Evolutionary conservation across 2,329 filamentous ascomycete species (phyloP).

Genomic region (Apiospora aurea): DNA sequence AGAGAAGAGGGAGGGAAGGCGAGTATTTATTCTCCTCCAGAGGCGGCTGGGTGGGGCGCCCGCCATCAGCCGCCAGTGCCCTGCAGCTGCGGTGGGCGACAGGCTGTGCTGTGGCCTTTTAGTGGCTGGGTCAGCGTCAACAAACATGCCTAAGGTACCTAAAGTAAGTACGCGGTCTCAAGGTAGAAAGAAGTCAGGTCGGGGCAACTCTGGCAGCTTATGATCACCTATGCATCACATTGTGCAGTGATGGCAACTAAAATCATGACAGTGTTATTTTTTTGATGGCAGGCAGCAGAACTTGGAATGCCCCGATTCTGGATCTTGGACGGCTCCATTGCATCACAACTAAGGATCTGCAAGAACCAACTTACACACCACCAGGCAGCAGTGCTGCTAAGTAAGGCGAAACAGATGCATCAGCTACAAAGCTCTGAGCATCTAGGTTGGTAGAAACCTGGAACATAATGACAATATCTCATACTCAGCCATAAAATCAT

Average conservation of each 20-base stretch:
- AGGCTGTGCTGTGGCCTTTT: not conserved
- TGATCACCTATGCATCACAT: not conserved
- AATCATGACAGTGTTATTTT: too few species aligned
- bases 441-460: not conserved
- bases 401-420: not conserved
- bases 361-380: not conserved
- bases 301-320: not conserved
- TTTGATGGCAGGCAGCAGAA: not conserved
- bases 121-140: not conserved
- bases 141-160: not conserved
- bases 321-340: not conserved
- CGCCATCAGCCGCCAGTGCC: not conserved
- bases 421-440: not conserved
- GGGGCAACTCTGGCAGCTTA: not conserved
- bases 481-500: not conserved
- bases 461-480: not conserved
- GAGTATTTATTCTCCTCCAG: conserved; percentile 11
- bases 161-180: not conserved
- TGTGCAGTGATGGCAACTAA: not conserved
- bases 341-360: not conserved
- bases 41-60: conserved; percentile 1
- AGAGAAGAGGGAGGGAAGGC: conserved; percentile 5
- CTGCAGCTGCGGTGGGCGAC: conserved; percentile 6
- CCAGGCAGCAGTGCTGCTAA: not conserved
- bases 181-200: not conserved